Evolutionary conservation across 1,284 basidiomycete genomes (phyloP), one percentile per base, ranked within the genome.

Genomic region (Somion occarium): DNA sequence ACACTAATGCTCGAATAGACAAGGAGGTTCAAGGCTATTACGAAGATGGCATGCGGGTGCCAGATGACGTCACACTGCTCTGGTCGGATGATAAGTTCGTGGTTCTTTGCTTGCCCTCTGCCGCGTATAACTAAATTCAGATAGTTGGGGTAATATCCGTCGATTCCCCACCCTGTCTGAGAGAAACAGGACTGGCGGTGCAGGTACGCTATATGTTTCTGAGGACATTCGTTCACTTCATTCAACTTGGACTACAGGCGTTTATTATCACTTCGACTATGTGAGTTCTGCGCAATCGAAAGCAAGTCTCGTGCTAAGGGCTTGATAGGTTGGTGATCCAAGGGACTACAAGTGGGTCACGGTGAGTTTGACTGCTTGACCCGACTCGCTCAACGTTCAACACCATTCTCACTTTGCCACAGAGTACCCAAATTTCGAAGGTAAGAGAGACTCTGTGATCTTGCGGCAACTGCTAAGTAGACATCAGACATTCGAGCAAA

Each of bases 11-110:
- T 23, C 34, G 7, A 5, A 26, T 22, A 51, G 49, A 51, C 44
- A 83, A 84, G 63, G 83, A 86, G 59, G 85, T 87, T 19, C 77
- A 83, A 59, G 80, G 76, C 0, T 87, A 84, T 63, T 87, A 82
- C 59, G 79, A 82, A 43, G 72, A 79, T 52, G 82, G 82, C 2
- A 68, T 85, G 67, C 65, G 69, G 22, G 73, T 79, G 5, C 75
- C 76, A 0, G 80, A 82, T 46, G 78, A 80, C 58, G 71, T 83
- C 20, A 75, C 76, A 11, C 64, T 83, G 7, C 66, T 84, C 20
- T 84, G 81, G 81, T 67, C 78, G 1, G 82, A 83, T 54, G 82
- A 83, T 60, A 82, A 81, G 79, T 80, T 47, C 41, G 75, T 53
- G 1, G 3, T 20, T 12, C 5, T 44, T 27, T 11, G 20, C 7